These are phyloP conservation scores for Phylloporus sp. DNA, from an alignment of 768 basidiomycete species.

Conservation along the genomic window DNA sequence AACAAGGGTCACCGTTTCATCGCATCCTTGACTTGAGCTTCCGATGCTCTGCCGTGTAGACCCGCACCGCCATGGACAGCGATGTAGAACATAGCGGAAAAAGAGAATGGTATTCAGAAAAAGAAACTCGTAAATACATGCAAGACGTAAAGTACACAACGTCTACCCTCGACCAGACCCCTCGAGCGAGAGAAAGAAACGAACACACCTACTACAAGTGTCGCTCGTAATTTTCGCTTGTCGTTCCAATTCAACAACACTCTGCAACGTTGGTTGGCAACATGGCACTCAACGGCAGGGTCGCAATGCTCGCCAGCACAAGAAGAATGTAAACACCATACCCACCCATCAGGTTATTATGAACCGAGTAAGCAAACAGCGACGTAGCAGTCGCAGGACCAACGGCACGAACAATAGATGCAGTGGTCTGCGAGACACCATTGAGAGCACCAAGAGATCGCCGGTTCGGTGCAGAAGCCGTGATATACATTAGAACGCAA, in stretches of 20 bases:
- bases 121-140: conserved; percentile 22
- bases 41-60: conserved; percentile 45
- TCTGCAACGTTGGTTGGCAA: conserved; percentile 19
- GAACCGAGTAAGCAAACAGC: conserved; percentile 36
- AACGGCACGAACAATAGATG: conserved; percentile 30
- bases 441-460: conserved; percentile 69
- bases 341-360: conserved; percentile 35
- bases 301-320: conserved; percentile 11
- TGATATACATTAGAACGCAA: conserved; percentile 67
- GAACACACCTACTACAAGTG: conserved; percentile 8
- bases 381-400: conserved; percentile 33
- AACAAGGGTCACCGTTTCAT: conserved; percentile 55
- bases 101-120: conserved; percentile 17
- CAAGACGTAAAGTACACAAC: conserved; percentile 18
- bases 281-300: conserved; percentile 20
- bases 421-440: conserved; percentile 38
- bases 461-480: conserved; percentile 60
- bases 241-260: conserved; percentile 9
- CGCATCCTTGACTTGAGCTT: conserved; percentile 51
- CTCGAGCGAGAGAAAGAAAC: conserved; percentile 8
- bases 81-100: conserved; percentile 41
- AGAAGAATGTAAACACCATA: conserved; percentile 33
- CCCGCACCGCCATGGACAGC: conserved; percentile 82
- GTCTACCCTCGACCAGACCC: conserved; percentile 1
- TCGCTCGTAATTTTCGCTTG: neutral